These are phyloP conservation scores for Vanderwaltozyma verrucispora DNA, from an alignment of 805 yeast genomes.

Conservation along the genomic window DNA sequence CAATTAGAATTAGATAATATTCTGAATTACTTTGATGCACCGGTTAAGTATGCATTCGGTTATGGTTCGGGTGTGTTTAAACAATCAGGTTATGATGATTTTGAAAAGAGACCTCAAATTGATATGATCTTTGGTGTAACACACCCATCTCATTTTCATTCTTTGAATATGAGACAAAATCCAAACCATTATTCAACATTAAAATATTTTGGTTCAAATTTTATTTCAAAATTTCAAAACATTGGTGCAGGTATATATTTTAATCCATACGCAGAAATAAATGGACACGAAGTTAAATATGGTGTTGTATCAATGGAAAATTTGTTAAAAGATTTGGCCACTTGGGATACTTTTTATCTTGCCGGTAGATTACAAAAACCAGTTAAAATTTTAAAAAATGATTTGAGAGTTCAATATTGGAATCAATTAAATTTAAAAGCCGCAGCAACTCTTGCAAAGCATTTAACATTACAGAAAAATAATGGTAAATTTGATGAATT, in stretches of 20 bases:
- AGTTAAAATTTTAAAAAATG: slow-evolving; percentile 61
- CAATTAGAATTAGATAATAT: slow-evolving; percentile 39
- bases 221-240: slow-evolving; percentile 49
- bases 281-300: slow-evolving; percentile 59
- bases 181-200: slow-evolving; percentile 72
- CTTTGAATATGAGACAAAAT: slow-evolving; percentile 51
- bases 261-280: slow-evolving; percentile 74
- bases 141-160: slow-evolving; percentile 68
- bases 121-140: slow-evolving; percentile 81
- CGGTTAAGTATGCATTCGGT: slow-evolving; percentile 75
- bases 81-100: slow-evolving; percentile 44
- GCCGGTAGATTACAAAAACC: slow-evolving; percentile 96
- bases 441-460: slow-evolving; percentile 55
- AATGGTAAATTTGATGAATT: slow-evolving; percentile 39
- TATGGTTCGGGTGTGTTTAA: slow-evolving; percentile 91
- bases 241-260: slow-evolving; percentile 87
- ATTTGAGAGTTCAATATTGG: slow-evolving; percentile 49
- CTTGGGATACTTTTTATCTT: slow-evolving; percentile 78
- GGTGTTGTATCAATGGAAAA: slow-evolving; percentile 67
- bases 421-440: slow-evolving; percentile 69
- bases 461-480: slow-evolving; percentile 27
- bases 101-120: slow-evolving; percentile 50
- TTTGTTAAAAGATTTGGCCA: slow-evolving; percentile 56
- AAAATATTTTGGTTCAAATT: slow-evolving; percentile 46
- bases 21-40: slow-evolving; percentile 53